Base-by-base conservation (phyloP, 257 asterid genomes). In the Petunia axillaris region DNA sequence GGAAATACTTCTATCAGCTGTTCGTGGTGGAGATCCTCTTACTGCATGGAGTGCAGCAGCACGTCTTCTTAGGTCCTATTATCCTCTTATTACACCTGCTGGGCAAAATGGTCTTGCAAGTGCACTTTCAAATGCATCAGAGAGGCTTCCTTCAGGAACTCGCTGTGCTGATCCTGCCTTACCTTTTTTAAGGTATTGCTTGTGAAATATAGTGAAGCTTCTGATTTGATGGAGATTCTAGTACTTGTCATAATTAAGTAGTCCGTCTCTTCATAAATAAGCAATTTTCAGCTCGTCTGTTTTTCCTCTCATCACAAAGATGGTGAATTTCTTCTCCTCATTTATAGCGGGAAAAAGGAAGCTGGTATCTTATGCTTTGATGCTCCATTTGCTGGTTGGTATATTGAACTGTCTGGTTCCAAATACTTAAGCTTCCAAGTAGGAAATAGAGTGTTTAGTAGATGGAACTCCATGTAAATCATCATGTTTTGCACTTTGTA, bases 1-100 rank as follows among this genome's bases (percentile, higher is more conserved):
- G 81, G 99, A 95, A 89, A 92, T 95, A 87, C 94, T 95, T 83
- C 87, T 95, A 76, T 92, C 98, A 81, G 97, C 99, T 81, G 94
- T 95, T 54, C 96, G 97, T 81, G 98, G 98, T 0, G 99, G 99
- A 78, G 99, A 95, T 86, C 99, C 99, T 71, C 97, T 92, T 84
- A 96, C 98, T 78, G 99, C 99, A 77, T 95, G 99, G 99, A 95
- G 99, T 90, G 99, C 99, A 67, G 97, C 99, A 82, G 98, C 98
- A 81, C 98, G 99, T 67, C 82, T 95, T 54, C 96, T 95, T 81
- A 91, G 99, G 87, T 95, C 98, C 68, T 95, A 95, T 77, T 95
- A 95, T 91, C 99, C 99, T 75, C 88, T 95, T 54, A 95, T 95
- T 74, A 95, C 99, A 66, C 99, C 99, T 54, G 93, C 97, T 71